Conservation (phyloP, 768 basidiomycete species). For the Termitomyces bulborhizus region DNA sequence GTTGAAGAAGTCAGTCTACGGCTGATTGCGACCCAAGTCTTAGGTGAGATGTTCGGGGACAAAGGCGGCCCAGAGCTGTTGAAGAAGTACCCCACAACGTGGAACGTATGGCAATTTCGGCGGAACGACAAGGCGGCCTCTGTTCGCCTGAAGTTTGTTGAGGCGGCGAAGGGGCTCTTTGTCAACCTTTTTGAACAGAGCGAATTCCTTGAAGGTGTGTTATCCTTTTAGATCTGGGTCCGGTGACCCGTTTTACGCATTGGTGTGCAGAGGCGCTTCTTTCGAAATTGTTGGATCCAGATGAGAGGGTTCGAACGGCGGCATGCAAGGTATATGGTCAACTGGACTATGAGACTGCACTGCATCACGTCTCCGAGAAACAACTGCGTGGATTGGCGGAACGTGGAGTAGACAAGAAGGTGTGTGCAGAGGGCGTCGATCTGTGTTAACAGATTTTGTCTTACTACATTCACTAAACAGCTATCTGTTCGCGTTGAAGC, state of each 20-base stretch:
- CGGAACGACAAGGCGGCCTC: slow-evolving; percentile 66
- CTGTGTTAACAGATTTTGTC: not conserved
- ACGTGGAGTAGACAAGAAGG: slow-evolving; percentile 84
- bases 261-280: slow-evolving; percentile 43
- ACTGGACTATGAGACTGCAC: slow-evolving; percentile 85
- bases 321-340: slow-evolving; percentile 76
- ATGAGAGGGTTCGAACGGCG: slow-evolving; percentile 86
- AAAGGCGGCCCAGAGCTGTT: slow-evolving; percentile 68
- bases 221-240: not conserved
- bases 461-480: slow-evolving; percentile 23
- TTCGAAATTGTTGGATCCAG: slow-evolving; percentile 74
- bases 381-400: slow-evolving; percentile 62
- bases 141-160: slow-evolving; percentile 78
- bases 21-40: slow-evolving; percentile 73
- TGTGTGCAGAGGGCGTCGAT: slow-evolving; percentile 20
- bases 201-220: slow-evolving; percentile 66
- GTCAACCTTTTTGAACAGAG: slow-evolving; percentile 60
- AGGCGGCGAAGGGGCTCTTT: slow-evolving; percentile 57
- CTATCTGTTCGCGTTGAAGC: slow-evolving; percentile 68
- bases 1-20: slow-evolving; percentile 70
- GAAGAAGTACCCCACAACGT: slow-evolving; percentile 75
- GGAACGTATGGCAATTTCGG: slow-evolving; percentile 78
- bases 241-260: not conserved
- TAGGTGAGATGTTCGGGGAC: slow-evolving; percentile 89
- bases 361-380: slow-evolving; percentile 68